Evolutionary conservation across 345 rosid genomes (phyloP), one percentile per base, ranked within the genome.

Genomic region (Populus davidiana): DNA sequence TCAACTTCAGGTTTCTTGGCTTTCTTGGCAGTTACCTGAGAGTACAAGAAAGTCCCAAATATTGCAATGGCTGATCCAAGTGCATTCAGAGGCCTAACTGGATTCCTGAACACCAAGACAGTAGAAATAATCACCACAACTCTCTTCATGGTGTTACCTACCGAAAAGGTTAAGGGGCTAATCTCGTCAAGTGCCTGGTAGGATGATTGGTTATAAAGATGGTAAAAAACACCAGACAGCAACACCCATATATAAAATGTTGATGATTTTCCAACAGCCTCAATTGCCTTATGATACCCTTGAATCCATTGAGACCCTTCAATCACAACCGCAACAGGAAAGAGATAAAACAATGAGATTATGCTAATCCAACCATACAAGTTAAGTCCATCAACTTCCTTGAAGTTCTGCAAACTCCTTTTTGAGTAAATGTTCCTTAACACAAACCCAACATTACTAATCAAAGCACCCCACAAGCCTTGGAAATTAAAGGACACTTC

Each of bases 131-230:
- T 95, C 82, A 95, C 99, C 82, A 90, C 98, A 6, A 92, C 91
- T 73, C 99, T 83, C 97, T 93, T 95, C 98, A 95, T 95, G 0
- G 97, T 93, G 76, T 93, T 95, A 33, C 99, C 96, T 2, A 93
- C 96, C 0, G 97, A 95, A 85, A 93, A 93, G 18, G 96, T 88
- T 74, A 93, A 86, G 4, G 99, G 99, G 75, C 96, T 95, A 72
- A 95, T 95, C 80, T 95, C 93, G 59, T 95, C 99, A 16, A 95
- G 94, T 1, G 99, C 98, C 87, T 93, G 97, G 77, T 95, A 93
- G 8, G 98, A 94, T 18, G 97, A 91, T 59, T 94, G 98, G 70
- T 94, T 94, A 74, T 94, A 94, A 18, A 94, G 86, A 86, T 94
- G 98, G 82, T 91, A 93, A 73, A 94, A 93, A 49, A 93, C 81